Evolutionary conservation across 148 eudicot genomes (phyloP).

Genomic region (Camellia lanceoleosa): DNA sequence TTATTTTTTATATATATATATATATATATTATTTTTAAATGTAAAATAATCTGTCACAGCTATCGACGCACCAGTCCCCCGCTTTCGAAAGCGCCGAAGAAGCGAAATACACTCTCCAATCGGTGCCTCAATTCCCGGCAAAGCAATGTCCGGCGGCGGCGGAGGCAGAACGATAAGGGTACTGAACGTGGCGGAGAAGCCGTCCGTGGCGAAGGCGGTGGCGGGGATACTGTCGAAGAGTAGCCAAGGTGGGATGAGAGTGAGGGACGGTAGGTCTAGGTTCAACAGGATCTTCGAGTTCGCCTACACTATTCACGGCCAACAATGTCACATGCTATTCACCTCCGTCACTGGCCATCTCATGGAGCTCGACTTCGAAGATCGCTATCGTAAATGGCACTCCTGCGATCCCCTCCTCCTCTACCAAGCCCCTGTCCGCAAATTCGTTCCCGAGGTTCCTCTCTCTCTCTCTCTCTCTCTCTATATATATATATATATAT

Average conservation of each 20-base stretch:
- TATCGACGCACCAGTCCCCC: too few relatives aligned
- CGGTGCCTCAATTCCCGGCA: background rate
- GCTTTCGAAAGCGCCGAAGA: too few relatives aligned
- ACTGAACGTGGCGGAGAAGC: conserved; percentile 95
- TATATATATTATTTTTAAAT: too few relatives aligned
- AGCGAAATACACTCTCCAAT: background rate
- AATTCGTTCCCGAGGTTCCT: conserved; percentile 62
- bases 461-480: background rate
- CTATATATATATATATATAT: background rate
- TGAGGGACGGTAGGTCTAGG: conserved; percentile 76
- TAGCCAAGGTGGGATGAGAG: conserved; percentile 29
- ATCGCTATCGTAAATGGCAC: conserved; percentile 77
- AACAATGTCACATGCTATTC: conserved; percentile 71
- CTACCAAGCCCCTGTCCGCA: conserved; percentile 70
- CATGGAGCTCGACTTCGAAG: conserved; percentile 89
- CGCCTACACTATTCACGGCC: conserved; percentile 52
- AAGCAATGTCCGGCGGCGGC: conserved; percentile 24
- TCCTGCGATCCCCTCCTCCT: conserved; percentile 86
- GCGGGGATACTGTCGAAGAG: conserved; percentile 61
- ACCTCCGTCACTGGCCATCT: conserved; percentile 94
- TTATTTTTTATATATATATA: too few relatives aligned
- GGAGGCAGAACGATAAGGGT: conserved; percentile 52
- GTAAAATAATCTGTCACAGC: too few relatives aligned
- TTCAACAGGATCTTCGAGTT: conserved; percentile 90
- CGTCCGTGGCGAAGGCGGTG: conserved; percentile 94